phyloP scores from a whole-genome alignment of 805 yeast genomes.

The Maudiozyma saulgeensis region DNA sequence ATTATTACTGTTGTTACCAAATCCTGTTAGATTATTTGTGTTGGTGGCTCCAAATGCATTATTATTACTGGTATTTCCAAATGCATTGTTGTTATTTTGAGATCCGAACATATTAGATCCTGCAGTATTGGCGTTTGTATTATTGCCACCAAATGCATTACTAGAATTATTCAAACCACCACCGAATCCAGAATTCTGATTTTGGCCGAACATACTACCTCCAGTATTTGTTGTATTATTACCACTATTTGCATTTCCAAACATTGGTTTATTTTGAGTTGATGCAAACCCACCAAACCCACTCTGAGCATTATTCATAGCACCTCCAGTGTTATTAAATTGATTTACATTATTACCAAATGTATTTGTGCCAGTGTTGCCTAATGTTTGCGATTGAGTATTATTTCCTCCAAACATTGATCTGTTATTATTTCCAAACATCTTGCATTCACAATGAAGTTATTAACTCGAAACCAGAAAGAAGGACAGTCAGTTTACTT shows the following conservation, averaged over 20 bases:
- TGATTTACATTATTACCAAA: constrained; percentile 12
- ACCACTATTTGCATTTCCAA: constrained; percentile 5
- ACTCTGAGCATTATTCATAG: constrained; percentile 19
- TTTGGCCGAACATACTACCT: constrained; percentile 22
- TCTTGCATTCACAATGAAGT: too few species aligned
- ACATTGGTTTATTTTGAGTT: constrained; percentile 4
- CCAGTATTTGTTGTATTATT: constrained; percentile 10
- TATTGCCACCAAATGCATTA: constrained; percentile 28
- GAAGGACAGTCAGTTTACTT: too few species aligned
- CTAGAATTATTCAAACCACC: constrained; percentile 10
- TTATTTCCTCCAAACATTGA: constrained; percentile 22
- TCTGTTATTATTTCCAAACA: neutral
- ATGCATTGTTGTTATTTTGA: constrained; percentile 21
- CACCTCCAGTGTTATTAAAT: constrained; percentile 14
- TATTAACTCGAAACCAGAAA: too few species aligned
- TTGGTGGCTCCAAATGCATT: constrained; percentile 23
- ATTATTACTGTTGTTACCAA: constrained; percentile 1
- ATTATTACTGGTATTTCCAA: constrained; percentile 9
- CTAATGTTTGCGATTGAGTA: constrained; percentile 14
- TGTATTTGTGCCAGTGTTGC: constrained; percentile 4
- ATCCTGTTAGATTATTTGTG: constrained; percentile 6
- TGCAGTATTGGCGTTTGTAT: constrained; percentile 17
- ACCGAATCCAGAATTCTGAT: constrained; percentile 2
- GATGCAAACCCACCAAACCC: constrained; percentile 29
- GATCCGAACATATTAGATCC: constrained; percentile 10